Evolutionary conservation across 257 asterid species (phyloP), one percentile per base, ranked within the genome.

Genomic region (Solanum gandarillasii): DNA sequence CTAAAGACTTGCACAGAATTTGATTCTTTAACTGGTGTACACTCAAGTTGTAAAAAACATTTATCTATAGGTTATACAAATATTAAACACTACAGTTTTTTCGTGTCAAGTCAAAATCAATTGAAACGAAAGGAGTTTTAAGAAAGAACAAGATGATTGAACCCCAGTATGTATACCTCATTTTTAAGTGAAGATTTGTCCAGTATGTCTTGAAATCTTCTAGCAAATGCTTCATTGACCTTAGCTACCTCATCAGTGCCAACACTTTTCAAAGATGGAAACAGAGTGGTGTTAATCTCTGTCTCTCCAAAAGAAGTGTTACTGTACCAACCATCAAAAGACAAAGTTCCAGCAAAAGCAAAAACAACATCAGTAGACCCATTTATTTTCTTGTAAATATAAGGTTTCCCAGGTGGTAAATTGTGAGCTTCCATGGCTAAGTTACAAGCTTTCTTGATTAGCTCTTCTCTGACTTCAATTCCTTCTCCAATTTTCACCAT

Each of bases 341-440:
- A 81, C 99, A 98, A 95, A 3, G 94, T 91, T 73, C 98, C 96
- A 0, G 98, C 90, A 83, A 96, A 96, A 84, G 96, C 95, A 86
- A 95, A 94, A 65, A 92, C 88, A 32, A 91, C 92, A 14, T 94
- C 96, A 14, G 85, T 83, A 5, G 95, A 90, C 32, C 94, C 88
- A 1, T 92, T 87, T 60, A 18, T 91, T 87, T 84, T 93, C 6
- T 96, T 98, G 16, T 89, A 90, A 13, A 94, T 31, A 89, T 93
- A 96, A 0, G 90, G 94, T 90, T 92, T 92, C 60, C 73, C 90
- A 27, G 96, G 91, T 70, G 89, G 87, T 82, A 90, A 93, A 1
- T 88, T 94, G 70, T 94, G 98, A 83, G 98, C 98, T 91, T 95
- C 94, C 91, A 92, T 90, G 87, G 96, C 89, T 27, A 94, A 70